A percentile compares a stretch with the other conserved stretches of the same genome.
Conservation (phyloP, 495 filamentous ascomycete species). For the Stereocaulon alpinum region DNA sequence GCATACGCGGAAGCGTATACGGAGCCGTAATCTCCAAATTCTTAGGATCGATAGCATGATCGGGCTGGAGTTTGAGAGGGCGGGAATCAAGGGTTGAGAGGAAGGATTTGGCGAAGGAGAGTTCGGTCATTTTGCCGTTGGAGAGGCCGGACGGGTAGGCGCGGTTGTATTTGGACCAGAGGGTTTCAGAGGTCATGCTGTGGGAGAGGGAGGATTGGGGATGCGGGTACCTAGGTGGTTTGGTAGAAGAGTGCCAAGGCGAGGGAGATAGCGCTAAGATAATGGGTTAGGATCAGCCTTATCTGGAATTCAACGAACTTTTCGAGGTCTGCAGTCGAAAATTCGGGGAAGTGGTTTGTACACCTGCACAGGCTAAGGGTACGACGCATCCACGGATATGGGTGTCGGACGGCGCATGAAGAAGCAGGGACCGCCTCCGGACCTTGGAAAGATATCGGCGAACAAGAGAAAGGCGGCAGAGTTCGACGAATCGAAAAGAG, state of each 20-base stretch:
- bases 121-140: conserved; percentile 60
- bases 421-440: conserved; percentile 83
- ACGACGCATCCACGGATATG: conserved; percentile 41
- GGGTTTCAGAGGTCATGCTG: conserved; percentile 7
- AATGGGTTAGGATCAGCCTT: neutral
- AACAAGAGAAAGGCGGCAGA: conserved; percentile 67
- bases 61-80: conserved; percentile 63
- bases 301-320: neutral
- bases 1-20: conserved; percentile 20
- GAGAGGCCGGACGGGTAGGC: neutral
- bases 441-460: conserved; percentile 65
- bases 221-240: neutral
- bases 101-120: conserved; percentile 73
- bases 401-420: conserved; percentile 84
- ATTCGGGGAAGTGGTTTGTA: neutral
- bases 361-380: neutral
- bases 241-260: neutral
- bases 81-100: conserved; percentile 66
- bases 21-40: conserved; percentile 42
- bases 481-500: conserved; percentile 34
- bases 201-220: neutral
- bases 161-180: conserved; percentile 2
- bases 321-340: neutral
- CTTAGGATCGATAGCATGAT: conserved; percentile 78
- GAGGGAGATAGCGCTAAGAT: too few relatives aligned